Evolutionary conservation across 441 rosid species (phyloP).

Genomic region (Daphne laureola): DNA sequence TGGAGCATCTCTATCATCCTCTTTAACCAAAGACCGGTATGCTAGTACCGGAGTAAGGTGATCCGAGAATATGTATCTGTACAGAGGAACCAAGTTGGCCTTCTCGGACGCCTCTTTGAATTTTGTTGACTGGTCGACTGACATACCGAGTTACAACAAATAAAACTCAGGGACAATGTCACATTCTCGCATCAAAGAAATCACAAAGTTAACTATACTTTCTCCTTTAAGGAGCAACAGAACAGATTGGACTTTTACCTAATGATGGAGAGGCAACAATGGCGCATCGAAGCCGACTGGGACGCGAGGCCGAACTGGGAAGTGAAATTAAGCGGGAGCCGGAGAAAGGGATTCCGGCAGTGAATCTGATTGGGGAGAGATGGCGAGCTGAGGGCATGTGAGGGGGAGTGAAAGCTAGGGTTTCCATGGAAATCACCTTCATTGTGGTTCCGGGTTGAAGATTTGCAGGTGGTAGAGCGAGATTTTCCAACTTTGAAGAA

Average conservation of each 20-base stretch:
- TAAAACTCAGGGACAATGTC: background rate
- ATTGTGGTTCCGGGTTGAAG: too few relatives aligned
- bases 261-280: slow-evolving; percentile 34
- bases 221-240: background rate
- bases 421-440: slow-evolving; percentile 19
- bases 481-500: too few relatives aligned
- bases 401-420: slow-evolving; percentile 34
- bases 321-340: slow-evolving; percentile 15
- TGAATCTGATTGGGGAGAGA: slow-evolving; percentile 5
- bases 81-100: slow-evolving; percentile 74
- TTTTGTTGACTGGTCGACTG: slow-evolving; percentile 43
- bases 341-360: slow-evolving; percentile 18
- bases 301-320: slow-evolving; percentile 16
- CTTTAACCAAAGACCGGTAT: slow-evolving; percentile 80
- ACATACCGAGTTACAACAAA: slow-evolving; percentile 10
- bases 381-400: slow-evolving; percentile 11
- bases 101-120: slow-evolving; percentile 61
- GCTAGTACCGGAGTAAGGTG: slow-evolving; percentile 89
- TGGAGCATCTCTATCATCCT: slow-evolving; percentile 95
- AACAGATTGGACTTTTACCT: slow-evolving; percentile 25
- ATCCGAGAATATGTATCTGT: slow-evolving; percentile 69
- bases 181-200: background rate
- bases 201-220: background rate
- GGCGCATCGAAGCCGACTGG: slow-evolving; percentile 32
- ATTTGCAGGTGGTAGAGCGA: too few relatives aligned